These are phyloP conservation scores for Phascolomyces articulosus DNA, from an alignment of 371 early-diverging fungal species.

Conservation along the genomic window DNA sequence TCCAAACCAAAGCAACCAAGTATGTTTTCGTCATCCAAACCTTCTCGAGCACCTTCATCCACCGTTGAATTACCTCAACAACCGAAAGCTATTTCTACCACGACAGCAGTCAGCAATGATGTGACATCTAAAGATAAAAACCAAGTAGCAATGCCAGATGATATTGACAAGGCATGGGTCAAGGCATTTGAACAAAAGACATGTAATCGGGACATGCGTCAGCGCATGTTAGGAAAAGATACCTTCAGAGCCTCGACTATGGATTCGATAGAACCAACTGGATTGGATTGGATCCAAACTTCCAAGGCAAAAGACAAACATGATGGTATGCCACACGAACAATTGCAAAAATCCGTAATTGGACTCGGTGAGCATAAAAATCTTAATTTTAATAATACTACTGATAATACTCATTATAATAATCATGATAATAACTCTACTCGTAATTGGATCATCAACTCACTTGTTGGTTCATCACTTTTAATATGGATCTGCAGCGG, in stretches of 20 bases:
- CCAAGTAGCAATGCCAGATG: slow-evolving; percentile 12
- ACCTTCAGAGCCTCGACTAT: slow-evolving; percentile 1
- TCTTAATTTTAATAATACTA: neutral
- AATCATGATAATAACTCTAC: neutral
- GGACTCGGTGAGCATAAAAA: neutral
- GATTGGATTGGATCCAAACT: neutral
- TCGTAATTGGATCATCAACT: slow-evolving; percentile 10
- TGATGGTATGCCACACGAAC: neutral
- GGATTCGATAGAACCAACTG: slow-evolving; percentile 1
- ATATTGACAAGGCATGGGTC: slow-evolving; percentile 17
- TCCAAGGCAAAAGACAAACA: neutral
- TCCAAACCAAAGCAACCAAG: neutral
- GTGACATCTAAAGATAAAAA: neutral
- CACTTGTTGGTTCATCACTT: slow-evolving; percentile 10
- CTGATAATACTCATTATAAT: neutral
- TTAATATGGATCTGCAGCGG: slow-evolving; percentile 15
- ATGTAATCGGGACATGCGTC: neutral
- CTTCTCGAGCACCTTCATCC: no score
- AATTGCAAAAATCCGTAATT: slow-evolving; percentile 6
- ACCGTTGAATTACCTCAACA: neutral
- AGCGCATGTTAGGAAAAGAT: slow-evolving; percentile 5
- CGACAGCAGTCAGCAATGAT: no score
- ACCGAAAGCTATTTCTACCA: neutral
- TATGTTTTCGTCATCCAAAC: neutral
- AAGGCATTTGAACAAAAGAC: slow-evolving; percentile 22